Percentiles rank a stretch among this genome's conserved stretches.
Evolutionary conservation across 257 asterid species (phyloP).

Genomic region (Verbena officinalis): DNA sequence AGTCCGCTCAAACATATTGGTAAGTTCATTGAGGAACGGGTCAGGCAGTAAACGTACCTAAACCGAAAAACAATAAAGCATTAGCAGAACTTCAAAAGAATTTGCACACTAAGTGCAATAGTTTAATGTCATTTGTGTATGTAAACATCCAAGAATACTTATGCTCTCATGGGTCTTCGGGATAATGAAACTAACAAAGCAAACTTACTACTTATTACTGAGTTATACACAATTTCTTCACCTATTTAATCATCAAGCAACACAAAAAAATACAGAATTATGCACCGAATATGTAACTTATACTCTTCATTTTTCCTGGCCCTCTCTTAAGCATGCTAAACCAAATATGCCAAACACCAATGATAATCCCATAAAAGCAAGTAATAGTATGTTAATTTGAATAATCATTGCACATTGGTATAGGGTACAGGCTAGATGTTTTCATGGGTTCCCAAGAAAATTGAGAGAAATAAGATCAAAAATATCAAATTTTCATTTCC

Average conservation of each 20-base stretch:
- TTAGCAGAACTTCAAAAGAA: slow-evolving; percentile 6
- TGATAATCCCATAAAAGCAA: neutral
- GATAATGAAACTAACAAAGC: neutral
- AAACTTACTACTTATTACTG: neutral
- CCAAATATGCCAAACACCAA: neutral
- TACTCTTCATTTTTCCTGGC: neutral
- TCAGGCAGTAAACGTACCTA: slow-evolving; percentile 83
- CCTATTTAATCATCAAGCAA: neutral
- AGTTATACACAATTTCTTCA: neutral
- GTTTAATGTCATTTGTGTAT: slow-evolving; percentile 1
- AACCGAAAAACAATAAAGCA: slow-evolving; percentile 12
- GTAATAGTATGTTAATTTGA: neutral
- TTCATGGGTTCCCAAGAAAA: neutral
- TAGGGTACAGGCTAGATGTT: neutral
- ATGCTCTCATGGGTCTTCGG: neutral
- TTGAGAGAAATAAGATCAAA: neutral
- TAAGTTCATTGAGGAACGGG: slow-evolving; percentile 81
- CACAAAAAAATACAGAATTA: neutral
- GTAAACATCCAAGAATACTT: neutral
- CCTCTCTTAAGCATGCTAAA: neutral
- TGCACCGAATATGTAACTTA: neutral
- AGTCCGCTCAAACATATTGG: slow-evolving; percentile 77
- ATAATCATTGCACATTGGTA: neutral
- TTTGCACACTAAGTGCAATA: neutral
- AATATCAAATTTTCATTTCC: neutral